Evolutionary conservation across 2,329 filamentous ascomycete species (phyloP).

Genomic region (Curvularia lunata): DNA sequence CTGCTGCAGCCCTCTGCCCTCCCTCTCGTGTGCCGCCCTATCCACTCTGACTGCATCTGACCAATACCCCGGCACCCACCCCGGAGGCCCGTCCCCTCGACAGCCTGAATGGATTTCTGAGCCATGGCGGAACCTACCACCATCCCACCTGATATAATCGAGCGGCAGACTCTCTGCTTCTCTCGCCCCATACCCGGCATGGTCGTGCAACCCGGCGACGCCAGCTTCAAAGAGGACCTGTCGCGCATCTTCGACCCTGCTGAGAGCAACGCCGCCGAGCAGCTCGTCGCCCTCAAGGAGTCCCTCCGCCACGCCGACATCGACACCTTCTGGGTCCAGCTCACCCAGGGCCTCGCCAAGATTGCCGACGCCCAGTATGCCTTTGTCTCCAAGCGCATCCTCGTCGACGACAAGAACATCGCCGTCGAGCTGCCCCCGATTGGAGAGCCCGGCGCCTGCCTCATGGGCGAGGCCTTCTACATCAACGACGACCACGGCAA

Average conservation of each 20-base stretch:
- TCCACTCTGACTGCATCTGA: constrained; percentile 19
- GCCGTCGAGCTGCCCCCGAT: constrained; percentile 67
- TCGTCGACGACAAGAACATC: constrained; percentile 63
- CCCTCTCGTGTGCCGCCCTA: constrained; percentile 18
- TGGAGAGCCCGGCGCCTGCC: constrained; percentile 65
- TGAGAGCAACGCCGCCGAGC: constrained; percentile 67
- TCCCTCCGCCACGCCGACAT: constrained; percentile 60
- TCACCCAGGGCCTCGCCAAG: constrained; percentile 68
- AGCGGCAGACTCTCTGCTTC: constrained; percentile 53
- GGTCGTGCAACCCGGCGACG: constrained; percentile 53
- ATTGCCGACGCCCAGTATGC: constrained; percentile 70
- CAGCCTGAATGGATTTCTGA: constrained; percentile 35
- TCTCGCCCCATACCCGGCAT: constrained; percentile 50
- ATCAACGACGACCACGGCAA: constrained; percentile 65
- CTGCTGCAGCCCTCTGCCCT: constrained; percentile 23
- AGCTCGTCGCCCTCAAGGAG: constrained; percentile 65
- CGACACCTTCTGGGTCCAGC: constrained; percentile 67
- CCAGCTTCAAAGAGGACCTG: constrained; percentile 51
- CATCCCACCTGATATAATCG: constrained; percentile 49
- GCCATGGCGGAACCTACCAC: constrained; percentile 39
- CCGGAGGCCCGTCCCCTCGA: constrained; percentile 22
- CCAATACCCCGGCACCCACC: constrained; percentile 18
- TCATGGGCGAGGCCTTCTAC: constrained; percentile 71
- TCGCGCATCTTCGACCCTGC: constrained; percentile 47
- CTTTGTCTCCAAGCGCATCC: constrained; percentile 70